phyloP scores from a whole-genome alignment of 306 rosid genomes.

The Cucurbita argyrosperma region DNA sequence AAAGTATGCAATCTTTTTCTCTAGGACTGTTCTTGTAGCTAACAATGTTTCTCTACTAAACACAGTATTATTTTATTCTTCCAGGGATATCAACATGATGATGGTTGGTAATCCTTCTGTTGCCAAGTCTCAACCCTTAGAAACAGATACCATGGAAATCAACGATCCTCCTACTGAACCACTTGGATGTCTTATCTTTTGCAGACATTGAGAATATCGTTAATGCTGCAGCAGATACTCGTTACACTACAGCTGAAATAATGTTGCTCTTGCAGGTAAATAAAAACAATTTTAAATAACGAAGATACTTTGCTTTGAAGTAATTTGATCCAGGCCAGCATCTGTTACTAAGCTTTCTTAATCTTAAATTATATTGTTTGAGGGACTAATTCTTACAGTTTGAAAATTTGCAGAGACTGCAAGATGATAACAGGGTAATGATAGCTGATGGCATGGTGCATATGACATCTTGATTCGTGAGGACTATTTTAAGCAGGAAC shows the following conservation, averaged over 20 bases:
- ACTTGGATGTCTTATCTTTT: constrained; percentile 44
- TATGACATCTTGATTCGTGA: constrained; percentile 40
- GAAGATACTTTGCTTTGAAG: neutral
- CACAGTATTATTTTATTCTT: constrained; percentile 20
- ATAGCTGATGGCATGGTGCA: constrained; percentile 57
- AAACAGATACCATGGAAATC: constrained; percentile 37
- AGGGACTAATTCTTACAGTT: neutral
- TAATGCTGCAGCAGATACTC: constrained; percentile 33
- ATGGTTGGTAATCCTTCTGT: constrained; percentile 99
- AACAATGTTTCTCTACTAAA: constrained; percentile 83
- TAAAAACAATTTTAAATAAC: neutral
- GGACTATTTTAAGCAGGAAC: constrained; percentile 1
- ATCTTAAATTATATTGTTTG: neutral
- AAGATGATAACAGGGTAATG: constrained; percentile 80
- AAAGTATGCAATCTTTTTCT: constrained; percentile 16
- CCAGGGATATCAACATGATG: constrained; percentile 98
- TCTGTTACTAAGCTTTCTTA: neutral
- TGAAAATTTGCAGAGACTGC: constrained; percentile 51
- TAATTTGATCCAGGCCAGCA: neutral
- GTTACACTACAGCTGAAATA: constrained; percentile 39
- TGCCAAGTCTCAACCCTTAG: constrained; percentile 73
- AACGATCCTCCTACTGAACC: constrained; percentile 48
- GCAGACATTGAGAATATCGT: constrained; percentile 46
- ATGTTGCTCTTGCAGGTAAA: constrained; percentile 54
- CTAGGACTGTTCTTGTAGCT: constrained; percentile 85